These are phyloP conservation scores for Tremellales sp. DNA, from an alignment of 1,284 basidiomycete genomes.

Conservation along the genomic window DNA sequence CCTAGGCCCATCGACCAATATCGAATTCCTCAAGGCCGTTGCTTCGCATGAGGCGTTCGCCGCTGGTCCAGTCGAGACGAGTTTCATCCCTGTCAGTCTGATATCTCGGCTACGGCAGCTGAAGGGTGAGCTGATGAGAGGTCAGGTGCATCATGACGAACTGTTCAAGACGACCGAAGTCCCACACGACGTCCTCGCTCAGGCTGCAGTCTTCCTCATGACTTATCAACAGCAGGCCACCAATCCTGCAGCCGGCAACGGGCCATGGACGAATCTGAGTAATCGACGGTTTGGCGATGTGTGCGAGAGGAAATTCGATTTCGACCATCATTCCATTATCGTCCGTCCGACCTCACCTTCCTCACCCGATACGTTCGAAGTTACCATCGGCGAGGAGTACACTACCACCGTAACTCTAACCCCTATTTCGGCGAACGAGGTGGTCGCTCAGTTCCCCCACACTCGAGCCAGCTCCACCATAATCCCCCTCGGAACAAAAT, in stretches of 20 bases:
- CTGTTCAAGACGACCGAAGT: slow-evolving; percentile 66
- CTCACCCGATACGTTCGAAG: slow-evolving; percentile 15
- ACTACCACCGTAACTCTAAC: slow-evolving; percentile 6
- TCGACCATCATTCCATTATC: slow-evolving; percentile 21
- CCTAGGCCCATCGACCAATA: slow-evolving; percentile 84
- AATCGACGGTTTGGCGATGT: slow-evolving; percentile 66
- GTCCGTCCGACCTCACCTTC: slow-evolving; percentile 7
- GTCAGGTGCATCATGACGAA: slow-evolving; percentile 70
- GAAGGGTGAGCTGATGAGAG: neutral
- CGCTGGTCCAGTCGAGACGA: slow-evolving; percentile 81
- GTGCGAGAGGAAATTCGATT: slow-evolving; percentile 16
- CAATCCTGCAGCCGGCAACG: slow-evolving; percentile 14
- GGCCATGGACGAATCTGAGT: slow-evolving; percentile 60
- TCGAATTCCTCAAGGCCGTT: slow-evolving; percentile 77
- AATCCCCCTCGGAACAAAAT: slow-evolving; percentile 31
- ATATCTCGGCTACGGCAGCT: neutral
- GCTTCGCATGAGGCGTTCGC: slow-evolving; percentile 74
- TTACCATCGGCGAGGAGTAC: slow-evolving; percentile 15
- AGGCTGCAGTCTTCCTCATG: slow-evolving; percentile 73
- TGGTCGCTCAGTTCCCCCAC: slow-evolving; percentile 23
- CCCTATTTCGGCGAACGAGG: slow-evolving; percentile 23
- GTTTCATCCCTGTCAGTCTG: slow-evolving; percentile 74
- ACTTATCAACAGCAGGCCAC: slow-evolving; percentile 48
- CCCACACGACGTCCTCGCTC: slow-evolving; percentile 62
- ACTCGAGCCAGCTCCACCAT: slow-evolving; percentile 23